These are phyloP conservation scores for Aquanectria penicillioides DNA, from an alignment of 2,329 filamentous ascomycete species.

Conservation along the genomic window DNA sequence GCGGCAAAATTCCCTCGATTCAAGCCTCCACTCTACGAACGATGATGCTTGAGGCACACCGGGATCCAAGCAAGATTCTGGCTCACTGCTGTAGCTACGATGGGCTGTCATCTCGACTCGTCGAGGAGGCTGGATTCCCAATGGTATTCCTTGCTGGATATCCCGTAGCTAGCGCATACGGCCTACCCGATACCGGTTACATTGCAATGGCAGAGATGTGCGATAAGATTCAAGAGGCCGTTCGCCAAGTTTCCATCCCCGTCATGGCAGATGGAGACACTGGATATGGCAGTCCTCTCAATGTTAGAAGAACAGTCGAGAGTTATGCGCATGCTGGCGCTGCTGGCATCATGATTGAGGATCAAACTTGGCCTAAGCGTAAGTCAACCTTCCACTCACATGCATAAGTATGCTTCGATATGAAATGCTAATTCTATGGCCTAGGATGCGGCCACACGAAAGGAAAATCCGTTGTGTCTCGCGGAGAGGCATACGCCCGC, in stretches of 20 bases:
- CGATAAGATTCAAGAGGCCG: slow-evolving; percentile 55
- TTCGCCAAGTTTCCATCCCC: slow-evolving; percentile 51
- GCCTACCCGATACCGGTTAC: slow-evolving; percentile 59
- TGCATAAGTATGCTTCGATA: not conserved
- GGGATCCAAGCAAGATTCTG: slow-evolving; percentile 54
- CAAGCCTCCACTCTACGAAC: slow-evolving; percentile 51
- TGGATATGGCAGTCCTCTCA: slow-evolving; percentile 58
- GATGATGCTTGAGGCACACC: slow-evolving; percentile 53
- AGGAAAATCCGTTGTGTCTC: slow-evolving; percentile 56
- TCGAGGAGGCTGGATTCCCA: slow-evolving; percentile 58
- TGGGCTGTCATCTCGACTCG: slow-evolving; percentile 53
- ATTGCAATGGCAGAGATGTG: slow-evolving; percentile 59
- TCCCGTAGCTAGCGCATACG: slow-evolving; percentile 51
- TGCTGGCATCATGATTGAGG: slow-evolving; percentile 55
- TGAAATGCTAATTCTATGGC: not conserved
- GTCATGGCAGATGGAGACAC: slow-evolving; percentile 60
- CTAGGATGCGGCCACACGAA: slow-evolving; percentile 52
- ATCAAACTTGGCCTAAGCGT: slow-evolving; percentile 61
- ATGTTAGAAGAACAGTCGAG: slow-evolving; percentile 55
- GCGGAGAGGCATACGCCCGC: slow-evolving; percentile 56
- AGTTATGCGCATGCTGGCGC: slow-evolving; percentile 53
- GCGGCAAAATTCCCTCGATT: slow-evolving; percentile 45
- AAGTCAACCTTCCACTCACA: slow-evolving; percentile 23
- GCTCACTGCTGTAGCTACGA: slow-evolving; percentile 56
- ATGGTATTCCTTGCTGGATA: slow-evolving; percentile 57